Percentiles rank a stretch among this genome's conserved stretches.
These are phyloP conservation scores for Veloboletus limbatus DNA, from an alignment of 1,284 basidiomycete genomes.

Conservation along the genomic window DNA sequence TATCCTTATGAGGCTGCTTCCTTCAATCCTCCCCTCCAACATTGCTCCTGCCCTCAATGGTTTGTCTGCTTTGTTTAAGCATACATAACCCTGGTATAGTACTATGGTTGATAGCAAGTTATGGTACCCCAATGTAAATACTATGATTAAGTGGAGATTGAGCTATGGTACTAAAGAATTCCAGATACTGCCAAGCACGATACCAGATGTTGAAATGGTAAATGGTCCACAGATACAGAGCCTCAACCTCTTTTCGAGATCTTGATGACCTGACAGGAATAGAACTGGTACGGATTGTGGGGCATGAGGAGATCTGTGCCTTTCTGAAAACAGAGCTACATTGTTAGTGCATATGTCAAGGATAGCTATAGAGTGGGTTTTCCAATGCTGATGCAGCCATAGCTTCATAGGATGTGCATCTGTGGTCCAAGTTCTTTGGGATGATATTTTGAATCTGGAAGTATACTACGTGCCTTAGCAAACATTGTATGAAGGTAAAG, in stretches of 20 bases:
- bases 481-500: background rate
- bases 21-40: no score
- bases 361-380: constrained; percentile 1
- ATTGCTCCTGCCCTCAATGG: no score
- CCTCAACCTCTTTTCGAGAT: constrained; percentile 49
- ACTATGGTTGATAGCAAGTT: no score
- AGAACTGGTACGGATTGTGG: constrained; percentile 66
- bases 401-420: constrained; percentile 3
- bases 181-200: no score
- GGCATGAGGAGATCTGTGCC: constrained; percentile 57
- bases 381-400: background rate
- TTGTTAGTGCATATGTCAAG: constrained; percentile 13
- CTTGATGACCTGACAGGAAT: constrained; percentile 63
- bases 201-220: no score
- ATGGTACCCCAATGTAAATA: no score
- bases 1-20: no score
- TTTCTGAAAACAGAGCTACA: constrained; percentile 39
- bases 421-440: constrained; percentile 33
- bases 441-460: constrained; percentile 52
- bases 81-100: no score
- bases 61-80: no score
- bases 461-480: constrained; percentile 41
- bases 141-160: no score
- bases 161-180: no score
- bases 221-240: background rate